Evolutionary conservation across 305 asterid species (phyloP), one percentile per base, ranked within the genome.

Genomic region (Fraxinus baroniana): DNA sequence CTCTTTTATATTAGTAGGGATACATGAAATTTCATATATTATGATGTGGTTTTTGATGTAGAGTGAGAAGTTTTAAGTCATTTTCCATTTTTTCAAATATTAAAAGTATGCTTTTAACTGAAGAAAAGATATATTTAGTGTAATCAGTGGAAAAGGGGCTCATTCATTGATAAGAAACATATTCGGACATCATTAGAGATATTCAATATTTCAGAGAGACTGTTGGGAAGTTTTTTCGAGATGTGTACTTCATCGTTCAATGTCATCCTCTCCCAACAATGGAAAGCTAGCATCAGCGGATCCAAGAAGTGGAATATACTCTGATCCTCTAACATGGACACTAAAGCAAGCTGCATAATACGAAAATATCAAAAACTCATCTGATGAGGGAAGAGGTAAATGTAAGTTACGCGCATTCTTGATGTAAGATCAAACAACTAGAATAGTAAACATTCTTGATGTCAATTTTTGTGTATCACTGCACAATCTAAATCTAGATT

Each of bases 241-340:
- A 55, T n/a, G 28, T 12, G 36, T 24, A 26, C 83, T 78, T 74
- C 77, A 76, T 90, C 86, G 90, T 17, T 92, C 96, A 33, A 82
- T 80, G 71, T 87, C 93, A 2, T 90, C 79, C 68, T 86, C 79
- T 36, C 93, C 93, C 68, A 89, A 74, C 82, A 87, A 82, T 7
- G 92, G 84, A 66, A 86, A 90, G 86, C 83, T 84, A 36, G 93
- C 2, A 75, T 91, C 97, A 79, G 87, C 96, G 32, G 96, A 86
- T 84, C 94, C 97, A 66, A 88, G 90, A 73, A 87, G 89, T 0
- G 97, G 98, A 78, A 92, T 90, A 77, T 94, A 93, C 90, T 95
- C 99, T 0, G 96, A 93, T 75, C 98, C 97, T 88, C 99, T 90
- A 10, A 95, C 96, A 85, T 94, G 98, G 81, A 95, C 97, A 44